phyloP scores from a whole-genome alignment of 2,329 filamentous ascomycete genomes.

The Diplodia intermedia region DNA sequence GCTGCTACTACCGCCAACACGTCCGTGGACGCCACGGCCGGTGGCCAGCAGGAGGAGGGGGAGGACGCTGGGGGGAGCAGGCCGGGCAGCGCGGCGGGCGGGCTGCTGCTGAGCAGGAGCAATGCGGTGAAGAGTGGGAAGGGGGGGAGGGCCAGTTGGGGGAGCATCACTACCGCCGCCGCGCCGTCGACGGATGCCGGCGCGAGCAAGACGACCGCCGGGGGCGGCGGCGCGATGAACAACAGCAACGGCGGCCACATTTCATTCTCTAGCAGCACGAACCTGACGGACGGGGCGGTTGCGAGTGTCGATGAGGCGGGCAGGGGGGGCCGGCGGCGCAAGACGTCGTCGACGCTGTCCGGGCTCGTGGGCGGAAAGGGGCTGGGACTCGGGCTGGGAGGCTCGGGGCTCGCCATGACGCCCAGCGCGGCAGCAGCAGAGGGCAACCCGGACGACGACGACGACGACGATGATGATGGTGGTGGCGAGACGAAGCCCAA shows the following conservation, averaged over 20 bases:
- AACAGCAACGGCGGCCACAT: neutral
- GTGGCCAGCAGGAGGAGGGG: neutral
- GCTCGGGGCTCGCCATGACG: constrained; percentile 14
- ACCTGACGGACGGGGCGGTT: neutral
- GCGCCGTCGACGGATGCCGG: neutral
- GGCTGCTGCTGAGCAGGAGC: neutral
- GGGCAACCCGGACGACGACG: neutral
- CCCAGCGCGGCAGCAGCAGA: neutral
- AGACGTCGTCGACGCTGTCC: constrained; percentile 1
- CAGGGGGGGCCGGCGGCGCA: constrained; percentile 14
- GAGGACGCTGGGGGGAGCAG: neutral
- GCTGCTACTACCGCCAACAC: too few relatives aligned
- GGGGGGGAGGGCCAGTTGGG: constrained; percentile 12
- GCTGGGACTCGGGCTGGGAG: neutral
- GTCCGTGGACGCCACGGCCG: neutral
- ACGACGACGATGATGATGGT: neutral
- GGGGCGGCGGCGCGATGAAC: neutral
- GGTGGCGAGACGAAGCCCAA: neutral
- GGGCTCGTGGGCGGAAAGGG: neutral
- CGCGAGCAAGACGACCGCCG: neutral
- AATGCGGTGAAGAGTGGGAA: neutral
- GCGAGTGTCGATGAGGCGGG: neutral
- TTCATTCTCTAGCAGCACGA: neutral
- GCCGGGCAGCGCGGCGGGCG: neutral
- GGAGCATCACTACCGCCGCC: neutral